Conservation (phyloP, 2,329 filamentous ascomycete genomes). For the Onygenales sp. region DNA sequence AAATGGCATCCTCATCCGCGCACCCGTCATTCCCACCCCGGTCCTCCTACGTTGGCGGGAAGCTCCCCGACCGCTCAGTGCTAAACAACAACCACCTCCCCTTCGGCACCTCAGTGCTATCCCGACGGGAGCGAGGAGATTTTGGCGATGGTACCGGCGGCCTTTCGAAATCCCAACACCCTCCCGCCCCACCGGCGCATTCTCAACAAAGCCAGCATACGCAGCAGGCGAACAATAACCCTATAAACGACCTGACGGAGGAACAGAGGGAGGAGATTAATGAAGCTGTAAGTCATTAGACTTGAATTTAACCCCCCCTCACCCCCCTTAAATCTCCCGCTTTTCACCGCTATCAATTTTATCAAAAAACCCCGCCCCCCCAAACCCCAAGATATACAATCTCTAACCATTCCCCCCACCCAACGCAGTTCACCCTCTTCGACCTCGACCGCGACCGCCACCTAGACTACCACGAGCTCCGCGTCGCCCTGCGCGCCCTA, state of each 20-base stretch:
- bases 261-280: constrained; percentile 90
- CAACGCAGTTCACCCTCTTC: constrained; percentile 76
- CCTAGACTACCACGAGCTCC: constrained; percentile 97
- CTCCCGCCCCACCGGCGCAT: constrained; percentile 27
- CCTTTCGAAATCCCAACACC: constrained; percentile 20
- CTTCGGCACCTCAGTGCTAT: constrained; percentile 36
- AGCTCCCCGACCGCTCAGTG: constrained; percentile 40
- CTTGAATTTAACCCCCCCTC: background rate
- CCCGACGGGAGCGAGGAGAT: constrained; percentile 21
- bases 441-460: constrained; percentile 90
- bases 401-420: background rate
- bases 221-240: constrained; percentile 35
- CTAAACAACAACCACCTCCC: constrained; percentile 31
- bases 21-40: constrained; percentile 48
- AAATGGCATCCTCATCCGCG: constrained; percentile 26
- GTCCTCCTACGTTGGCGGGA: constrained; percentile 43
- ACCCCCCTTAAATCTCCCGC: background rate
- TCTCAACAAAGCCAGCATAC: constrained; percentile 31
- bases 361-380: background rate
- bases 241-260: constrained; percentile 57
- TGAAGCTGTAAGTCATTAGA: constrained; percentile 61
- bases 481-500: constrained; percentile 89
- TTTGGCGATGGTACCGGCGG: constrained; percentile 5
- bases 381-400: background rate
- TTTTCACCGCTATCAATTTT: background rate